Percentiles rank a stretch among this genome's conserved stretches.
phyloP scores from a whole-genome alignment of 176 grass and related monocot genomes.

The Areca catechu region DNA sequence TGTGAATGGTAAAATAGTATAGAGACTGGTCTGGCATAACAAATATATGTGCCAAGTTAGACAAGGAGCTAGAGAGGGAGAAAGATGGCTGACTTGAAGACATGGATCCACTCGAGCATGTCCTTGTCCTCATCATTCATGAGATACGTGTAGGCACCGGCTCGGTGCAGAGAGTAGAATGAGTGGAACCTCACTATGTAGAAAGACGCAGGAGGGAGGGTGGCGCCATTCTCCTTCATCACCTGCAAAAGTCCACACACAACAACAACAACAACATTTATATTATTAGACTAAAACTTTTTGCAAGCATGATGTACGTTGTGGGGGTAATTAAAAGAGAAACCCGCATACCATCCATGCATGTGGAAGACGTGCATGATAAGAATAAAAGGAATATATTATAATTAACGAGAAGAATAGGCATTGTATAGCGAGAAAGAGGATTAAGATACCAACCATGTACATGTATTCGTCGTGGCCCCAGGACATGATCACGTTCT shows the following conservation, averaged over 20 bases:
- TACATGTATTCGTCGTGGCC: slow-evolving; percentile 40
- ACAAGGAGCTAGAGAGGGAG: neutral
- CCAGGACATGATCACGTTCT: slow-evolving; percentile 31
- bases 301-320: no score
- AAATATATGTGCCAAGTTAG: no score
- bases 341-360: no score
- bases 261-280: no score
- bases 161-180: slow-evolving; percentile 24
- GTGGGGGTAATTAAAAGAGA: no score
- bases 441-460: slow-evolving; percentile 10
- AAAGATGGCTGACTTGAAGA: slow-evolving; percentile 27
- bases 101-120: slow-evolving; percentile 28
- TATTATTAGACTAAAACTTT: neutral
- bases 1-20: neutral
- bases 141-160: slow-evolving; percentile 24
- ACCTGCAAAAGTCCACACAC: slow-evolving; percentile 9
- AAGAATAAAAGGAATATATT: no score
- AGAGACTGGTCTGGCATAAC: no score
- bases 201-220: slow-evolving; percentile 17
- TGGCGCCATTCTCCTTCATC: slow-evolving; percentile 27
- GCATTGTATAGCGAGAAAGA: neutral
- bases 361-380: no score
- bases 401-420: no score
- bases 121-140: slow-evolving; percentile 30
- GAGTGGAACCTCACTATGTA: slow-evolving; percentile 40